Percentiles rank a stretch among this genome's conserved stretches.
These are phyloP conservation scores for Carpinus viminea DNA, from an alignment of 306 rosid species.

Conservation along the genomic window DNA sequence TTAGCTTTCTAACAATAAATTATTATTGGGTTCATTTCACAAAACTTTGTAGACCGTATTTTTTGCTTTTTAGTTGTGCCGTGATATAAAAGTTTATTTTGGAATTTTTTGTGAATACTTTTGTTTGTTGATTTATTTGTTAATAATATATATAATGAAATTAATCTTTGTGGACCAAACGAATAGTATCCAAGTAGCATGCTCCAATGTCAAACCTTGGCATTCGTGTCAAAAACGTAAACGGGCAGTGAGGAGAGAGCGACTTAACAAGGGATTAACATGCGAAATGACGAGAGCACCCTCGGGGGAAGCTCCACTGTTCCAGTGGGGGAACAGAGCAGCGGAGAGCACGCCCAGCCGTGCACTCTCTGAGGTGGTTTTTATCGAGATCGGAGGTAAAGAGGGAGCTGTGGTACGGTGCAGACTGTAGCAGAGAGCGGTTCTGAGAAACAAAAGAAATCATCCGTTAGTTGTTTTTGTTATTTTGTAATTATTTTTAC, in stretches of 20 bases:
- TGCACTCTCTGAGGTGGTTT: background rate
- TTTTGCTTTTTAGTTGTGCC: too few species aligned
- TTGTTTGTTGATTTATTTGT: too few species aligned
- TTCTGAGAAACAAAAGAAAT: background rate
- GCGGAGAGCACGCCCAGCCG: conserved; percentile 18
- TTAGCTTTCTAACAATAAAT: too few species aligned
- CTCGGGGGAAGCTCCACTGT: too few species aligned
- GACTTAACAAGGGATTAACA: background rate
- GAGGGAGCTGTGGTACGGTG: background rate
- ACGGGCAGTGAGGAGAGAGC: background rate
- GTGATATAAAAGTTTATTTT: too few species aligned
- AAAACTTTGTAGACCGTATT: too few species aligned
- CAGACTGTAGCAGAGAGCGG: background rate
- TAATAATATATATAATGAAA: too few species aligned
- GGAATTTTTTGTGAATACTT: too few species aligned
- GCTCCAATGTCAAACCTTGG: background rate
- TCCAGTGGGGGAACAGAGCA: background rate
- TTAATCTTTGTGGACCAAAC: too few species aligned
- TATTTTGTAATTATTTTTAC: background rate
- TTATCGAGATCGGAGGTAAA: background rate
- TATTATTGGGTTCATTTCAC: too few species aligned
- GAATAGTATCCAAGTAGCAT: too few species aligned
- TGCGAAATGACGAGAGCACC: background rate
- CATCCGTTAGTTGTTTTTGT: background rate
- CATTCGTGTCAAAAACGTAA: background rate